Base-by-base conservation (phyloP, 2,329 filamentous ascomycete species). In the Sporothrix phasma region DNA sequence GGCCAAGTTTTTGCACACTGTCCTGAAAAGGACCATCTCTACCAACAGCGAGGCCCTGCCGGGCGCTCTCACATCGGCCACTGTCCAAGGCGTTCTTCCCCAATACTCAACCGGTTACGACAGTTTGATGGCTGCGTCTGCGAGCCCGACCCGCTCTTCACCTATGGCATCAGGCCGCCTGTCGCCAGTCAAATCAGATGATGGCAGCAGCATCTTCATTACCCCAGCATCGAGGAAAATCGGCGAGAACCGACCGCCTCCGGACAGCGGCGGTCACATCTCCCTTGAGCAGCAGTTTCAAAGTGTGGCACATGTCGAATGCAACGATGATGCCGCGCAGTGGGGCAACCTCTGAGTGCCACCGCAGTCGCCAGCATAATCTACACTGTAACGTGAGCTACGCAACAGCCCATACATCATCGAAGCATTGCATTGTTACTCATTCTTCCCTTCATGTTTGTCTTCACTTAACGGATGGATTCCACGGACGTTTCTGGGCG, bases 11-110 rank as follows among this genome's bases (percentile, higher is more conserved):
- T 77, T 78, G 76, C 77, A 79, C 65, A 77, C 72, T 22, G 76
- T 83, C 74, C 70, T 81, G 67, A 81, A 78, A 71, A 80, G 78
- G 66, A 78, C 78, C 31, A 77, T 79, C 47, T 73, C 80, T 6
- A 47, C 64, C 5, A 81, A 77, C 64, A 70, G 64, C 34, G 70
- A 71, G 22, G 70, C 66, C 6, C 62, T 72, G 31, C 70, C 71
- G 41, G 76, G 80, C 47, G 73, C 80, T 13, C 74, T 84, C 53
- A 80, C 80, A 1, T 79, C 81, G 1, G 79, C 77, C 47, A 83
- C 79, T 8, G 81, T 78, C 5, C 80, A 78, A 24, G 81, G 81
- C 11, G 77, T 81, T 46, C 73, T 84, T 41, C 68, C 68, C 1
- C 68, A 67, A 24, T 69, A 68, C n/a, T 63, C 65, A 8, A 53